A percentile compares a stretch with the other conserved stretches of the same genome.
These are phyloP conservation scores for Kazachstania viticola DNA, from an alignment of 805 yeast genomes.

Conservation along the genomic window DNA sequence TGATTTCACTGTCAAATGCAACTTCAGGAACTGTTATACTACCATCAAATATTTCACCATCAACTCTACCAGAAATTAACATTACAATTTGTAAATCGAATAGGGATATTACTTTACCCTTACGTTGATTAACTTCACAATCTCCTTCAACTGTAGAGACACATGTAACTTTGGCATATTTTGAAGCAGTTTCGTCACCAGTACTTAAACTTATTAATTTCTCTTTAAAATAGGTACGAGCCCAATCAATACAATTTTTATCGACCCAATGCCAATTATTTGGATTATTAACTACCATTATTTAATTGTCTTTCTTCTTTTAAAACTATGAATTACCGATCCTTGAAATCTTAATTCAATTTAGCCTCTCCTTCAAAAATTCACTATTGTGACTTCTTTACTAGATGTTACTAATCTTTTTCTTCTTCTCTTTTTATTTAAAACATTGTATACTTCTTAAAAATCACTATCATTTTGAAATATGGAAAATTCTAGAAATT, in stretches of 20 bases:
- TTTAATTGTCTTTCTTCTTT: slow-evolving; percentile 2
- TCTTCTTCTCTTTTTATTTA: background rate
- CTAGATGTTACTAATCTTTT: background rate
- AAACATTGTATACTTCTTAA: too few species aligned
- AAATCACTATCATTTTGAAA: too few species aligned
- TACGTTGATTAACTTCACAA: slow-evolving; percentile 92
- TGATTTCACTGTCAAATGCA: slow-evolving; percentile 80
- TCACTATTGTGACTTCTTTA: background rate
- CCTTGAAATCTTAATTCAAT: too few species aligned
- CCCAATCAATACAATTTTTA: slow-evolving; percentile 91
- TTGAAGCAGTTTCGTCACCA: slow-evolving; percentile 15
- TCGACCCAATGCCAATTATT: slow-evolving; percentile 99
- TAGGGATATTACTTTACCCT: slow-evolving; percentile 87
- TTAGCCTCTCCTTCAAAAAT: too few species aligned
- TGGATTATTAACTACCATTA: slow-evolving; percentile 91
- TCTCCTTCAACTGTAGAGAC: slow-evolving; percentile 69
- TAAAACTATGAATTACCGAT: too few species aligned
- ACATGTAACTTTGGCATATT: slow-evolving; percentile 24
- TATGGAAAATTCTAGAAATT: too few species aligned
- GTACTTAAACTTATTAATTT: slow-evolving; percentile 40
- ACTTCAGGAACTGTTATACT: slow-evolving; percentile 79
- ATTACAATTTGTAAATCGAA: slow-evolving; percentile 69
- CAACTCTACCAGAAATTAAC: slow-evolving; percentile 39
- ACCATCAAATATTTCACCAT: slow-evolving; percentile 43
- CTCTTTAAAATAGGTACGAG: slow-evolving; percentile 60